A percentile compares a stretch with the other conserved stretches of the same genome.
Conservation (phyloP, 2,329 filamentous ascomycete species). For the Diaporthe sp. region DNA sequence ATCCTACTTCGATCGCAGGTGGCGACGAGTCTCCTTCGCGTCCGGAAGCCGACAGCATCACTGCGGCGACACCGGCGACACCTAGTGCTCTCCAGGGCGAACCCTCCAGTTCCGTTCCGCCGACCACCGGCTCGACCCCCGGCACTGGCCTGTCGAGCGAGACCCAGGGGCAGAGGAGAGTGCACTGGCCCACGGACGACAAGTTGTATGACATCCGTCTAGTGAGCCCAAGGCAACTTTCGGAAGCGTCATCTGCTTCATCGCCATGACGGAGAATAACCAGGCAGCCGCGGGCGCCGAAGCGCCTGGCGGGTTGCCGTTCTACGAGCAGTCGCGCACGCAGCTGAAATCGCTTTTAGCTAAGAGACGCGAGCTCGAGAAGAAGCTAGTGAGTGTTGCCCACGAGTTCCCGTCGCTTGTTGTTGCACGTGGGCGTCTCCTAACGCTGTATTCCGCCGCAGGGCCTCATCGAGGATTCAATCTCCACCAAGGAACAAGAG, state of each 20-base stretch:
- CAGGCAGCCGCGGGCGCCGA: conserved; percentile 54
- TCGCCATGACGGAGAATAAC: conserved; percentile 51
- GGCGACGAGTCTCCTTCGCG: not conserved
- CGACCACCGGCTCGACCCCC: not conserved
- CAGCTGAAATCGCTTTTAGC: conserved; percentile 77
- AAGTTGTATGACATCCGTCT: conserved; percentile 28
- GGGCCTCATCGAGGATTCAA: conserved; percentile 76
- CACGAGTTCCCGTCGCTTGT: too few relatives aligned
- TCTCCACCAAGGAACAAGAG: conserved; percentile 84
- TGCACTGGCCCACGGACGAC: conserved; percentile 16
- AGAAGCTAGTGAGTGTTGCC: conserved; percentile 48
- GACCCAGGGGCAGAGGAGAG: not conserved
- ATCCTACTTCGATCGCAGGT: conserved; percentile 17
- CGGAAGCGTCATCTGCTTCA: conserved; percentile 11
- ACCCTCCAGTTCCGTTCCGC: not conserved
- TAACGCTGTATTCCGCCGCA: conserved; percentile 27
- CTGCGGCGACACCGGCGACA: not conserved
- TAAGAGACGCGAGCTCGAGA: conserved; percentile 71
- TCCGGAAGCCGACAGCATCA: not conserved
- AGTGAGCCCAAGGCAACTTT: not conserved
- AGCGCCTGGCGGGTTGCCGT: conserved; percentile 66
- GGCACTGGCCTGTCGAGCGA: conserved; percentile 2
- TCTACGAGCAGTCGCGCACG: conserved; percentile 80
- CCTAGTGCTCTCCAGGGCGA: not conserved
- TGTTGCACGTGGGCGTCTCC: not conserved